Evolutionary conservation across 2,329 filamentous ascomycete species (phyloP), one percentile per base, ranked within the genome.

Genomic region (Colletotrichum lupini): DNA sequence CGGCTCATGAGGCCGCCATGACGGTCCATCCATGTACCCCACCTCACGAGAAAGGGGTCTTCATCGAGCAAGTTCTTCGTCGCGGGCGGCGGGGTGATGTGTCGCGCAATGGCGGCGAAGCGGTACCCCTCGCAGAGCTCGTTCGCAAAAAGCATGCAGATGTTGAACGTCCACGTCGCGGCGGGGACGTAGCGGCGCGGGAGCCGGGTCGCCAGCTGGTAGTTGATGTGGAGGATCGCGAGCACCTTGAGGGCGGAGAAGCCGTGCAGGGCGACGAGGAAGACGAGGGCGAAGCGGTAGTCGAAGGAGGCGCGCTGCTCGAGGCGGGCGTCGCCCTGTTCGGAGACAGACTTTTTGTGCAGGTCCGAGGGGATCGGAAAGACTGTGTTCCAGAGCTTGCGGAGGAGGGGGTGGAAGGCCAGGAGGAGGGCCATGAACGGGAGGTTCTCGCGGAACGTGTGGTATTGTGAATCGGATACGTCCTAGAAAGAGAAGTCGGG

Each of bases 81-180:
- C 37, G 79, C 79, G 1, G 79, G 66, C 4, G 80, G 79, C 12
- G 84, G 80, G 1, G 83, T 80, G 24, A 93, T 80, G 59, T 88
- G 81, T 56, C 83, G 82, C 2, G 92, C 90, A 5, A 97, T 86
- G 26, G 86, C 85, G 16, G 87, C 89, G 75, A 95, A 93, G 56
- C 81, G 91, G 80, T 97, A 99, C 4, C 97, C 97, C 60, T 89
- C 84, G 64, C 87, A 91, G 6, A 98, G 83, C 82, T 99, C 97
- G 79, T 99, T 99, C 66, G 94, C 92, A 79, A 99, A 98, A 46
- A 99, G 85, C 5, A 92, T 93, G 30, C 87, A 88, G 68, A 99
- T 90, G 78, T 98, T 98, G 86, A 98, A 98, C 3, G 91, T 82
- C 97, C 97, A 99, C 0, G 96, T 97, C 8, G 89, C 91, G 3